Evolutionary conservation across 2,329 filamentous ascomycete genomes (phyloP), one percentile per base, ranked within the genome.

Genomic region (Arthrobotrys sinensis): DNA sequence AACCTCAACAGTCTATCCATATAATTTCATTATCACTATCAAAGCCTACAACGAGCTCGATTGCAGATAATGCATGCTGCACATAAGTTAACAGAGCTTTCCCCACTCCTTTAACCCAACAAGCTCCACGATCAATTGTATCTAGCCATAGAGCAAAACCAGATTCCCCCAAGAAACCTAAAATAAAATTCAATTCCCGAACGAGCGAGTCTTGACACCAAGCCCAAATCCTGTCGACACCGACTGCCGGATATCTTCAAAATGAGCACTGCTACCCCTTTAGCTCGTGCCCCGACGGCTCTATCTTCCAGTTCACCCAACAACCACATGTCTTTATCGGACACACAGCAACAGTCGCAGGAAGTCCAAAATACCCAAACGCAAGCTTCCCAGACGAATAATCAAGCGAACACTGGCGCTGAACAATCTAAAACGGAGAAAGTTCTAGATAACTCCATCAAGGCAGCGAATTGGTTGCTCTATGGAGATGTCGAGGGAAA

Each of bases 401-500:
- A 34, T 11, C 60, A 19, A 48, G 21, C 16, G 5, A 50, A 36
- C 12, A 34, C 45, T 5, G 14, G 32, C 3, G 10, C 43, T 1
- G 40, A 21, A 8, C 28, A 34, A 19, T 38, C 60, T n/a, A 64
- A 34, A 12, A 21, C 12, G 10, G 40, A 48, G 7, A 48, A 36
- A 38, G 45, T 46, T 14, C 14, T 50, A 19, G 60, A 50, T 28
- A 19, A 19, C 36, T 40, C 34, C n/a, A 34, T 48, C 3, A 64
- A 64, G 11, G 45, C 45, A 2, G 45, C 52, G 14, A 69, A 69
- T 40, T 69, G 66, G 50, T 3, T 69, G 12, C 24, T 69, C 0
- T 69, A 24, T 38, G 66, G 66, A 3, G 53, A 69, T 10, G 24
- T 55, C 2, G 52, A n/a, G 11, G 66, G 66, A 2, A 62, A 40